Base-by-base conservation (phyloP, 495 filamentous ascomycete species). In the Hypoxylon cercidicola region DNA sequence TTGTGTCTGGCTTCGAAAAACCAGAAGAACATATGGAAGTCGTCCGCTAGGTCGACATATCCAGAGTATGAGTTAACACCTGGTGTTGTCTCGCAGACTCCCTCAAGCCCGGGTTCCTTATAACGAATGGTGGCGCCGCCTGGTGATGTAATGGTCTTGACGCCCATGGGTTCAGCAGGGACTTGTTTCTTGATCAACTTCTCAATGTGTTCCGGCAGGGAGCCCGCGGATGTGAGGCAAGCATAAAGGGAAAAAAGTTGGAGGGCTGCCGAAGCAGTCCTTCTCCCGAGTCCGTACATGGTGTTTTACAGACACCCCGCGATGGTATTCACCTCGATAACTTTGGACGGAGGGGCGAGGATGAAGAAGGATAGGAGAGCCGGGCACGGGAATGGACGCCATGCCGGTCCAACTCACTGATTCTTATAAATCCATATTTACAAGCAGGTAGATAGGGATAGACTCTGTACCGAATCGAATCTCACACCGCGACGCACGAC, bases 11-110 rank as follows among this genome's bases (percentile, higher is more conserved):
- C 80, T 66, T 90, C 88, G 65, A 90, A 83, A 64, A 89, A 90
- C 88, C 88, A 90, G 72, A 89, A 90, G 62, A 89, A 89, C 23
- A 85, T 88, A 64, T 89, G 88, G 49, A 87, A 84, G 10, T 84
- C 75, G 58, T 88, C 66, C 55, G 73, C 70, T 2, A 77, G 59
- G 64, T 82, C 75, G 64, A 76, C 80, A 62, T 82, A 84, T 16
- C 81, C 72, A 3, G 66, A 69, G 52, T 74, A 74, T 0, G 72
- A 72, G 20, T 66, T 66, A 20, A 74, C 72, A 12, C 72, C 72
- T 10, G 70, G 66, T 13, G 70, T 74, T 0, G 72, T 74, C 52
- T 74, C 72, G 32, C 72, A 74, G 9, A 74, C 69, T 10, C 81
- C 79, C 6, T 72, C 73, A 21, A 78, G 75, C 3, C 81, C 82